Evolutionary conservation across 148 eudicot species (phyloP), one percentile per base, ranked within the genome.

Genomic region (Chenopodium suecicum): DNA sequence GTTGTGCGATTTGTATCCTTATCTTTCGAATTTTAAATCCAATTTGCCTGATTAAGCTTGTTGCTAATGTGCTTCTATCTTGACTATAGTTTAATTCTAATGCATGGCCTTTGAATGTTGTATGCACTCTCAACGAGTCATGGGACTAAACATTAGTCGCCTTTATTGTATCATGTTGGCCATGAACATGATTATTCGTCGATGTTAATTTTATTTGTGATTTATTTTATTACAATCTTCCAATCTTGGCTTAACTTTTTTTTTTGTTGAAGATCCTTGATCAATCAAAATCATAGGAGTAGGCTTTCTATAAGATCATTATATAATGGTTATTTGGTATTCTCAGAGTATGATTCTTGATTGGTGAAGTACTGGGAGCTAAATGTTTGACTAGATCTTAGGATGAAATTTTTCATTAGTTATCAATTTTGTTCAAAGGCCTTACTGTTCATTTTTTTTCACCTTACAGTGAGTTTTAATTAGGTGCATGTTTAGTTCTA

Each of bases 1-100:
- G 94, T 94, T 46, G 94, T 94, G 69, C 90, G 96, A 86, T 94
- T 94, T 66, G 93, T 91, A 91, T 90, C 91, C 90, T 87, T 13
- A 0, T 41, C 7, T 9, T 5, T 46, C 7, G n/a, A 7, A 27
- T 54, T 34, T 37, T 52, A 13, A 14, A 72, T 41, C 16, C n/a
- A 3, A 34, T 29, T 68, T 60, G 7, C 11, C n/a, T 20, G 54
- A 9, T 5, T 16, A 11, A 2, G 44, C 4, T 65, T 13, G 71
- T 78, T 48, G 46, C 19, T 47, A 11, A 23, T 73, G 70, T 67
- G 70, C 70, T 67, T 65, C 34, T 29, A 9, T 7, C 25, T 67
- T 11, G 20, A 56, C 20, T 19, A 17, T 56, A 70, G 6, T 70
- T 70, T 70, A 29, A 0, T n/a, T 52, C 9, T 27, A 48, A 3